Evolutionary conservation across 2,329 filamentous ascomycete species (phyloP), one percentile per base, ranked within the genome.

Genomic region (Phaeosphaeriaceae sp.): DNA sequence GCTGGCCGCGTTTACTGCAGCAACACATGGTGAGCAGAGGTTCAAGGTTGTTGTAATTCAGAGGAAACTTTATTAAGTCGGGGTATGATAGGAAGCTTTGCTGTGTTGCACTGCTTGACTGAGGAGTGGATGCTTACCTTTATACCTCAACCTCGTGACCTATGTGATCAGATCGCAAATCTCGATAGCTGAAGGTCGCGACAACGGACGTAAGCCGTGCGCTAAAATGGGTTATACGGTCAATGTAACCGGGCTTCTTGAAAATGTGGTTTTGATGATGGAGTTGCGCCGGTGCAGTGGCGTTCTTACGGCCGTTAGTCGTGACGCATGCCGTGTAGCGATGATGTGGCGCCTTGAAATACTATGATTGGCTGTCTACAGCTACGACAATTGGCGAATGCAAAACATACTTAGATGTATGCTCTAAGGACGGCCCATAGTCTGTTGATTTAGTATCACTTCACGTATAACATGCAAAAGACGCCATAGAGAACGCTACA

Each of bases 281-380:
- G 8, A 26, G 20, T 33, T 23, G 18, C 13, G 29, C 28, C 17
- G 43, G 32, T 21, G 12, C 5, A 26, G 43, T 46, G 43, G 43
- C 35, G 43, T 32, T 43, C 21, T 44, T 53, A 41, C 50, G 50
- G 45, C 50, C 50, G 42, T 37, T 13, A 44, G 50, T 53, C 50
- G 42, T 53, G 50, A 53, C 50, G 50, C 49, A 46, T 37, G 42
- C 35, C 39, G 26, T 32, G 38, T 34, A 21, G 17, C 15, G 13
- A 8, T n/a, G 17, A 11, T 23, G 49, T 43, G 39, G 43, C 44
- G 40, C 23, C 16, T 8, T 6, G n/a, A 17, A 17, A 35, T 3
- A 13, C n/a, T 26, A 2, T 45, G 43, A 48, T 52, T 52, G 49
- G 49, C 21, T n/a, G n/a, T n/a, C n/a, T n/a, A n/a, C n/a, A n/a